A percentile compares a stretch with the other conserved stretches of the same genome.
These are phyloP conservation scores for Pythium chondricola DNA, from an alignment of 352 stramenopile genomes.

Conservation along the genomic window DNA sequence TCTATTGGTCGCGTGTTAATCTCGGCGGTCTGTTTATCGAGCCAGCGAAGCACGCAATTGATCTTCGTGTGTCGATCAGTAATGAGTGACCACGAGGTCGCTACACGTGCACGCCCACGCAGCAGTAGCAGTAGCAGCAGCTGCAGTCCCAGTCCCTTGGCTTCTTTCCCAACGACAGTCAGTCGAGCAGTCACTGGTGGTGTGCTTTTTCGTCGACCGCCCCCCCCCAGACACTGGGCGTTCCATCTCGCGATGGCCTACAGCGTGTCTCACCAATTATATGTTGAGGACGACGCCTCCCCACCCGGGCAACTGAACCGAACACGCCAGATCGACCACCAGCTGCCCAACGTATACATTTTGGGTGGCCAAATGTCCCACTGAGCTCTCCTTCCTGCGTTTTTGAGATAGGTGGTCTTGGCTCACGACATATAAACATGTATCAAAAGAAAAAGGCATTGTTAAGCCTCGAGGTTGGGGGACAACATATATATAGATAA, in stretches of 20 bases:
- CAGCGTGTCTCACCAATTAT: constrained; percentile 22
- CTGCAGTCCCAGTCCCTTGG: too few species aligned
- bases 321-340: constrained; percentile 8
- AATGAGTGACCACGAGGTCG: too few species aligned
- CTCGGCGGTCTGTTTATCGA: background rate
- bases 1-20: background rate
- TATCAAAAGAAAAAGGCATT: too few species aligned
- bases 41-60: background rate
- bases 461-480: constrained; percentile 8
- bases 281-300: constrained; percentile 18
- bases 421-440: too few species aligned
- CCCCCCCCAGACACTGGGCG: background rate
- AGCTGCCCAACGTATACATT: constrained; percentile 3
- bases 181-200: too few species aligned
- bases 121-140: too few species aligned
- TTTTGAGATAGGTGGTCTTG: too few species aligned
- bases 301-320: constrained; percentile 6
- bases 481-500: constrained; percentile 16
- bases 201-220: background rate
- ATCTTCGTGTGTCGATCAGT: too few species aligned
- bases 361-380: constrained; percentile 1
- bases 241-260: background rate
- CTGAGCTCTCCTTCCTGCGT: too few species aligned
- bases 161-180: too few species aligned
- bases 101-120: too few species aligned